Conservation (phyloP, 768 basidiomycete genomes). For the Trametes cubensis region DNA sequence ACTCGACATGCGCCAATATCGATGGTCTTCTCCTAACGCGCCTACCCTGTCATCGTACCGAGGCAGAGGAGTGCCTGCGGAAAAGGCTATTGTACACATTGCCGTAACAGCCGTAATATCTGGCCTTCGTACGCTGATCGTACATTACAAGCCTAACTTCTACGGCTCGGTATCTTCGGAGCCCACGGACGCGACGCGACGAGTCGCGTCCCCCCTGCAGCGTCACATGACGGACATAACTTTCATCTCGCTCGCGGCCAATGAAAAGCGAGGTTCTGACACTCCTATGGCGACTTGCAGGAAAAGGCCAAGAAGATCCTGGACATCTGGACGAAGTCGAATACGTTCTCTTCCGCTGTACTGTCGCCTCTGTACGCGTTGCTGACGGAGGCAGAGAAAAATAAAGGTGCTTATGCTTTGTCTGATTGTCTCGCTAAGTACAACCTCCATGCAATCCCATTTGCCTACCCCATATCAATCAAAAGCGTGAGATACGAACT, state of each 20-base stretch:
- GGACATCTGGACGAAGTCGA: conserved; percentile 94
- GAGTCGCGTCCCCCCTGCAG: conserved; percentile 5
- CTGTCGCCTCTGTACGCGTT: conserved; percentile 72
- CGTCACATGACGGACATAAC: conserved; percentile 29
- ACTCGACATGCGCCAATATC: neutral
- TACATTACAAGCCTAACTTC: neutral
- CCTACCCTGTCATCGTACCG: neutral
- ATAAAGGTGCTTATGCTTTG: conserved; percentile 87
- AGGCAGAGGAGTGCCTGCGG: neutral
- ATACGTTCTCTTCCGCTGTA: conserved; percentile 82
- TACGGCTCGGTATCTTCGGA: too few species aligned
- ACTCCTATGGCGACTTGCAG: conserved; percentile 50
- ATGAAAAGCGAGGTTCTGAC: conserved; percentile 44
- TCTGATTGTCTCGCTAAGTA: conserved; percentile 80
- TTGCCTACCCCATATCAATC: conserved; percentile 49
- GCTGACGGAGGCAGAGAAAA: conserved; percentile 54
- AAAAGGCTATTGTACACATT: neutral
- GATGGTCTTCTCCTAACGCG: neutral
- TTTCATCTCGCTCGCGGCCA: conserved; percentile 30
- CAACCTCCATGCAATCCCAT: conserved; percentile 68
- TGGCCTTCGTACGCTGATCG: neutral
- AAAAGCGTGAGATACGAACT: conserved; percentile 65
- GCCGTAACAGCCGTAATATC: conserved; percentile 5
- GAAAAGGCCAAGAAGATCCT: conserved; percentile 97
- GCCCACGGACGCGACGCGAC: neutral